Base-by-base conservation (phyloP, 495 filamentous ascomycete species). In the Saxophila tyrrhenica region DNA sequence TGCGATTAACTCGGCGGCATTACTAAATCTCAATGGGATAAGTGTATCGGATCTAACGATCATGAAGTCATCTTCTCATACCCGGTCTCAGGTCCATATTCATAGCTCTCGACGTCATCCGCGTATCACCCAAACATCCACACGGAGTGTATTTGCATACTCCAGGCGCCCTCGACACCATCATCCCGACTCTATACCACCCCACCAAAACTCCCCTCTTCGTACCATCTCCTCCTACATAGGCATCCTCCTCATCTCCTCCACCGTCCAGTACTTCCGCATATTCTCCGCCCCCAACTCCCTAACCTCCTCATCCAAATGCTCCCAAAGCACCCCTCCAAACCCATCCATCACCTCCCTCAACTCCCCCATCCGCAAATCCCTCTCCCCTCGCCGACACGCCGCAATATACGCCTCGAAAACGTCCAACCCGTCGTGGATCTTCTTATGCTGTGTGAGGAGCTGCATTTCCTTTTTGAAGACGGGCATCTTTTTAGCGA, bases 401-500 rank as follows among this genome's bases (percentile, higher is more conserved):
- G 68, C 70, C 42, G 74, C 64, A 24, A 94, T 65, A 68, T 94
- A 94, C 25, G 64, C 74, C 63, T 80, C 75, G 38, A 94, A 73
- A 55, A 75, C 73, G 20, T 89, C 90, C 66, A 95, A 73, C 2
- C 89, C 90, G 1, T 71, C 69, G 66, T 96, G 90, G 43, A 96
- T 96, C 65, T 80, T 68, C 56, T 75, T 73, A 62, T 96, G 90
- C 70, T 96, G 89, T n/a, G 68, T 73, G 43, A 91, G 63, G 39
- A 94, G 66, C 65, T 87, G 77, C 20, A 80, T 69, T 24, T 81
- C 77, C 38, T 76, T 72, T 23, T 68, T 69, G 63, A 95, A 96
- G 48, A 83, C 82, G 8, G 90, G 86, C 89, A 95, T 95, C 58
- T 78, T 81, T 45, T 67, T 69, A 21, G 84, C 87, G 11, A 96